Conservation (phyloP, 305 asterid genomes). For the Fraxinus xanthoxyloides region DNA sequence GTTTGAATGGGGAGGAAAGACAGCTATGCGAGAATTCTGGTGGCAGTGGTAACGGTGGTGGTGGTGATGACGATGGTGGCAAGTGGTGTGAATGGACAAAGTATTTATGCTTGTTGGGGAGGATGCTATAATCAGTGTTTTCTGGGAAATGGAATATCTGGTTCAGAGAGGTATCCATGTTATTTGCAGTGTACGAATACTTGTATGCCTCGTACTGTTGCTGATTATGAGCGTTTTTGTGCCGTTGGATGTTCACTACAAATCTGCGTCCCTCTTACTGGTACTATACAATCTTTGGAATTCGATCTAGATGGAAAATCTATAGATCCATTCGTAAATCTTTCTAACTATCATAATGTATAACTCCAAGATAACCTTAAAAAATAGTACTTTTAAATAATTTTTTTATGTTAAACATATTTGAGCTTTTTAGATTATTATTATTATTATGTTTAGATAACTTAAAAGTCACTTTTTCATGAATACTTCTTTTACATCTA, state of each 20-base stretch:
- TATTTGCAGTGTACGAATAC: constrained; percentile 17
- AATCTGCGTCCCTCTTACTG: neutral
- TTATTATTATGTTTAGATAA: too few species aligned
- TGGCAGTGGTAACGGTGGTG: neutral
- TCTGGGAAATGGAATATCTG: neutral
- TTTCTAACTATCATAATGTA: neutral
- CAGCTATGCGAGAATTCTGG: neutral
- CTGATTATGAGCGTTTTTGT: neutral
- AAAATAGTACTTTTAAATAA: constrained; percentile 9
- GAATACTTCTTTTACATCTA: neutral
- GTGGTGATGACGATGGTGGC: neutral
- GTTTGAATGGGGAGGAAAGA: neutral
- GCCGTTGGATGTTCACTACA: neutral
- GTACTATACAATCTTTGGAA: neutral
- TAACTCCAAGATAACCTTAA: neutral
- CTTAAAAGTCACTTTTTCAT: neutral
- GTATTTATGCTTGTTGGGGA: constrained; percentile 30
- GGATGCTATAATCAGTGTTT: constrained; percentile 35
- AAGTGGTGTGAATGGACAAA: constrained; percentile 6
- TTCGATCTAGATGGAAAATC: neutral
- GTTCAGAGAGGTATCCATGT: constrained; percentile 18
- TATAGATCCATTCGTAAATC: neutral
- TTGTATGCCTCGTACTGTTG: neutral
- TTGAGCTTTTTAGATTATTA: too few species aligned
- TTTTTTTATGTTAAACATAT: too few species aligned